These are phyloP conservation scores for Fusarium luffae DNA, from an alignment of 2,329 filamentous ascomycete genomes.

Conservation along the genomic window DNA sequence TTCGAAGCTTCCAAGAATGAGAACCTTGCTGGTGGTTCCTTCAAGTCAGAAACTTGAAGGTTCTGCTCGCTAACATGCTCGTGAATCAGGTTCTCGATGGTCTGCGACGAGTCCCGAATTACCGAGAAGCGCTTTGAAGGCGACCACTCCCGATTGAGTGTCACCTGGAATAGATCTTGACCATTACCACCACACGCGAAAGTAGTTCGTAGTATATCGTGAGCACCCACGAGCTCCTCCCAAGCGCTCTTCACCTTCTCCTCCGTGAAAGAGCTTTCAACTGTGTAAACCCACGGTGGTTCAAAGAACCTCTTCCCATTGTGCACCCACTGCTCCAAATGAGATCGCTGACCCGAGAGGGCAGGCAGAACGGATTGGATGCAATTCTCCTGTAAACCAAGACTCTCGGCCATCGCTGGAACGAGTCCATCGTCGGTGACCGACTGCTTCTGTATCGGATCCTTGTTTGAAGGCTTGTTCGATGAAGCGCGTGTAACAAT, in stretches of 20 bases:
- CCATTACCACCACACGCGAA: not conserved
- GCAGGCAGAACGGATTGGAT: slow-evolving; percentile 7
- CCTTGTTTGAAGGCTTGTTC: not conserved
- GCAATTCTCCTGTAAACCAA: not conserved
- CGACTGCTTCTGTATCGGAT: fast-evolving
- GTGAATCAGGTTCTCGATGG: not conserved
- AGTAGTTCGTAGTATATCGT: slow-evolving; percentile 18
- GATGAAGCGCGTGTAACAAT: not conserved
- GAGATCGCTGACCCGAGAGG: slow-evolving; percentile 5
- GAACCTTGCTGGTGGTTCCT: not conserved
- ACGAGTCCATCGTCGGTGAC: not conserved
- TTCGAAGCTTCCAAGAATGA: slow-evolving; percentile 12
- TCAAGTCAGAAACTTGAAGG: not conserved
- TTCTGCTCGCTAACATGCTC: slow-evolving; percentile 1
- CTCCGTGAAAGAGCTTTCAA: not conserved
- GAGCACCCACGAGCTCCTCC: not conserved
- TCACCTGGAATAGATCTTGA: slow-evolving; percentile 1
- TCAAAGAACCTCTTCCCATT: slow-evolving; percentile 28
- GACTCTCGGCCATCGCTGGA: not conserved
- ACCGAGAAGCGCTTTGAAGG: not conserved
- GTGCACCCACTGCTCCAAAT: slow-evolving; percentile 24
- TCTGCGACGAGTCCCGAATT: not conserved
- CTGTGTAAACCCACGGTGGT: slow-evolving; percentile 19
- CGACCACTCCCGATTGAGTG: not conserved
- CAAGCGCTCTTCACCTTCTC: not conserved